Evolutionary conservation across 1,284 basidiomycete genomes (phyloP).

Genomic region (Phylloporus sp.): DNA sequence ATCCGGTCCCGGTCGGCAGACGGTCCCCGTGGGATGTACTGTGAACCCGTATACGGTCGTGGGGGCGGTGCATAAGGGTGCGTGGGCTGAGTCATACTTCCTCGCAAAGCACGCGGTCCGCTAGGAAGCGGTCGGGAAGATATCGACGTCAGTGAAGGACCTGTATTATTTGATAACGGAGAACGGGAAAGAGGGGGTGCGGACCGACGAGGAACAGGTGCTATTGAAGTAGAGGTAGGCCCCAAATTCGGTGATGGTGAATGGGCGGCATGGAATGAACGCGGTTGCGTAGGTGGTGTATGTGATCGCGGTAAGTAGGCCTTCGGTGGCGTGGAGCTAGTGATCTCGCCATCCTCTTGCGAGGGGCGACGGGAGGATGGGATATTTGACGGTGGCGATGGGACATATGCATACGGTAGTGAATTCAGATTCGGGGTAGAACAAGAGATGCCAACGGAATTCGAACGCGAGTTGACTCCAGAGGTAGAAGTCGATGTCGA

Average conservation of each 20-base stretch:
- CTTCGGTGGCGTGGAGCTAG: conserved; percentile 40
- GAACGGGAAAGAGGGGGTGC: conserved; percentile 32
- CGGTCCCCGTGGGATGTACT: conserved; percentile 45
- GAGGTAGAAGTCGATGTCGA: conserved; percentile 33
- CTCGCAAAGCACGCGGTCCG: conserved; percentile 56
- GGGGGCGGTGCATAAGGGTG: conserved; percentile 30
- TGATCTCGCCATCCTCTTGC: conserved; percentile 62
- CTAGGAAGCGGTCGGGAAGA: conserved; percentile 49
- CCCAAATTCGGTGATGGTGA: conserved; percentile 31
- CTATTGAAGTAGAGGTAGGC: conserved; percentile 26
- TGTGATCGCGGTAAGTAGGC: conserved; percentile 41
- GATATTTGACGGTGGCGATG: conserved; percentile 15
- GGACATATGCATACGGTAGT: not conserved
- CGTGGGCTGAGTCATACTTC: conserved; percentile 29
- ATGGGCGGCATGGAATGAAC: conserved; percentile 42
- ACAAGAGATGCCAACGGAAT: conserved; percentile 26
- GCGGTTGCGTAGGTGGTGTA: conserved; percentile 52
- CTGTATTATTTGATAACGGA: conserved; percentile 30
- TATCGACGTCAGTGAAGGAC: conserved; percentile 26
- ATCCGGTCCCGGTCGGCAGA: conserved; percentile 47
- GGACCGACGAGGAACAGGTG: conserved; percentile 32
- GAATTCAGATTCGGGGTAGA: conserved; percentile 12
- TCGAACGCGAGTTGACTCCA: conserved; percentile 32
- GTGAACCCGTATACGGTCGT: conserved; percentile 30
- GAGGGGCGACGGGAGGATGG: conserved; percentile 35